phyloP scores from a whole-genome alignment of 2,329 filamentous ascomycete genomes.

The Sclerotiophoma versabilis region DNA sequence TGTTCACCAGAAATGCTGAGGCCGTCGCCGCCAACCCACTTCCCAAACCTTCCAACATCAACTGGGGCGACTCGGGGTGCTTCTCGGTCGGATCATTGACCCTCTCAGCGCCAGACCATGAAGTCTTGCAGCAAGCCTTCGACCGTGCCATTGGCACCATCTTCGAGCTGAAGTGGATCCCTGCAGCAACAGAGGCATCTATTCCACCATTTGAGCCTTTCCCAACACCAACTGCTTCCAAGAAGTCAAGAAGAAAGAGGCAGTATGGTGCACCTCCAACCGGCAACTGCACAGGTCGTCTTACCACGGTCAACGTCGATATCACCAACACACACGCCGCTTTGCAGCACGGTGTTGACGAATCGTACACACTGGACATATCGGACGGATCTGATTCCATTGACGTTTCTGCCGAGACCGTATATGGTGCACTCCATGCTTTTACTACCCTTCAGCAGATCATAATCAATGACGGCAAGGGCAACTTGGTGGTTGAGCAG shows the following conservation, averaged over 20 bases:
- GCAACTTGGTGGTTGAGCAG: constrained; percentile 59
- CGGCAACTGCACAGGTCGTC: constrained; percentile 36
- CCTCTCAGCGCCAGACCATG: constrained; percentile 48
- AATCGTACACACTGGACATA: constrained; percentile 62
- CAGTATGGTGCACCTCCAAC: constrained; percentile 24
- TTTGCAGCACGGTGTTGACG: constrained; percentile 63
- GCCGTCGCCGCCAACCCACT: constrained; percentile 63
- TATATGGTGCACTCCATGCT: constrained; percentile 63
- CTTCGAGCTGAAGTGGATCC: constrained; percentile 60
- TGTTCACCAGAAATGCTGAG: constrained; percentile 48
- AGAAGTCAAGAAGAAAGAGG: constrained; percentile 29
- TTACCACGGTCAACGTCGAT: constrained; percentile 57
- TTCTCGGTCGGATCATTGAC: constrained; percentile 52
- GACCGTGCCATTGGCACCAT: constrained; percentile 59
- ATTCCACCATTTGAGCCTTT: constrained; percentile 60
- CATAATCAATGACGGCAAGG: constrained; percentile 57
- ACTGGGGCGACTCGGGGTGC: constrained; percentile 61
- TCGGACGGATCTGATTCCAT: constrained; percentile 50
- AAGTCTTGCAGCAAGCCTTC: constrained; percentile 56
- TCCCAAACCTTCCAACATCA: constrained; percentile 61
- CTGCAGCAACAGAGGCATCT: constrained; percentile 61
- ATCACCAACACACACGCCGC: constrained; percentile 56
- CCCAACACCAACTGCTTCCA: constrained; percentile 50
- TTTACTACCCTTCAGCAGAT: constrained; percentile 66
- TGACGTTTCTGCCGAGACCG: constrained; percentile 58